These are phyloP conservation scores for Coemansia sp. DNA, from an alignment of 192 early-diverging fungal genomes.

Conservation along the genomic window DNA sequence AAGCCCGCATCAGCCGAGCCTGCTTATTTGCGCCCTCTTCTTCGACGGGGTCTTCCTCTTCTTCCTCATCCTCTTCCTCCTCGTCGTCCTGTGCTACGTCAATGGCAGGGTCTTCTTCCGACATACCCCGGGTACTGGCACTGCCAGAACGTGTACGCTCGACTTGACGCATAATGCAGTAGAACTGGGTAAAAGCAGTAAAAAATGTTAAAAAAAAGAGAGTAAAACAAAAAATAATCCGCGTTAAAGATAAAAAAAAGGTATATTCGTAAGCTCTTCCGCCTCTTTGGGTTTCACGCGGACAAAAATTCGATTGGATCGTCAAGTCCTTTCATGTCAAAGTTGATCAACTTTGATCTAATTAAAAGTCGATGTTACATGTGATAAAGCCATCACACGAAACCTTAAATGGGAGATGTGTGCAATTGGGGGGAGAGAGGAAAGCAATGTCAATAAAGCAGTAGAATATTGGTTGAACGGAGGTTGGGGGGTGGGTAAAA, in stretches of 20 bases:
- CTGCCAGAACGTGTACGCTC: background rate
- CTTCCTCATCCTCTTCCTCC: conserved; percentile 12
- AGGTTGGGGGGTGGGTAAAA: background rate
- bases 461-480: background rate
- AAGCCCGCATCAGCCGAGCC: conserved; percentile 55
- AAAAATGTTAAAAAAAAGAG: background rate
- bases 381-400: background rate
- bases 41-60: conserved; percentile 18
- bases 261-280: background rate
- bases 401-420: background rate
- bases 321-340: too few species aligned
- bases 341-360: background rate
- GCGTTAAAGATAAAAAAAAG: background rate
- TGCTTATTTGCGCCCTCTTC: conserved; percentile 33
- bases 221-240: background rate
- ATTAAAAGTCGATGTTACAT: background rate
- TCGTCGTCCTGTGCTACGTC: conserved; percentile 19
- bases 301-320: background rate
- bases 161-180: conserved; percentile 10
- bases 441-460: background rate
- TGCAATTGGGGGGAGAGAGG: too few species aligned
- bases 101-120: conserved; percentile 11
- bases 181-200: background rate
- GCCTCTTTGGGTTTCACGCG: background rate
- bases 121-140: conserved; percentile 3